Percentiles rank a stretch among this genome's conserved stretches.
Conservation (phyloP, 2,329 filamentous ascomycete genomes). For the Plenodomus biglobosus region DNA sequence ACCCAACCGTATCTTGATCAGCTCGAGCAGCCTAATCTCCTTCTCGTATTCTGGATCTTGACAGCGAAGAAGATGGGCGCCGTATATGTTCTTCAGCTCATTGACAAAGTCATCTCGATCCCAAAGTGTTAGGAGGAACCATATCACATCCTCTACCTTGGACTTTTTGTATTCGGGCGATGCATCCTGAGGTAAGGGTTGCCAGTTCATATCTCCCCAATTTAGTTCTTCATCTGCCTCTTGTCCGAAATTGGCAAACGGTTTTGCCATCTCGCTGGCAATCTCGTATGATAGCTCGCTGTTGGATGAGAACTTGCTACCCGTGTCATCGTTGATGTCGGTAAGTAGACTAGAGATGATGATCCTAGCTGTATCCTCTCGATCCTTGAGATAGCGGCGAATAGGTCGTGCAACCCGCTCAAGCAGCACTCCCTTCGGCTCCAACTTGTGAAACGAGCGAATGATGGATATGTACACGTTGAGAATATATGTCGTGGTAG, state of each 20-base stretch:
- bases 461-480: constrained; percentile 80
- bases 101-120: constrained; percentile 94
- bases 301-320: constrained; percentile 54
- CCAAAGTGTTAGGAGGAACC: constrained; percentile 83
- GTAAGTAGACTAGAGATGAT: constrained; percentile 74
- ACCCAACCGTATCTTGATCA: constrained; percentile 87
- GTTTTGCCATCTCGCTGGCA: constrained; percentile 65
- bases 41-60: constrained; percentile 69
- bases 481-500: constrained; percentile 74
- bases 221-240: constrained; percentile 66
- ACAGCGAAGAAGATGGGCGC: constrained; percentile 70
- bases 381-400: constrained; percentile 73
- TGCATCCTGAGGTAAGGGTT: constrained; percentile 89
- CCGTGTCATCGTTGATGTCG: constrained; percentile 54
- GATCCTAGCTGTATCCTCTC: constrained; percentile 76
- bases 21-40: constrained; percentile 76
- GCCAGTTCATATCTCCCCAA: constrained; percentile 92
- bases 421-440: constrained; percentile 75
- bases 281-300: constrained; percentile 69
- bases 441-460: constrained; percentile 71
- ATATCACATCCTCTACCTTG: constrained; percentile 87
- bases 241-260: constrained; percentile 57
- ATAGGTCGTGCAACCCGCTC: constrained; percentile 73
- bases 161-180: constrained; percentile 86
- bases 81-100: constrained; percentile 87